Base-by-base conservation (phyloP, 768 basidiomycete genomes). In the Boletales sp. region DNA sequence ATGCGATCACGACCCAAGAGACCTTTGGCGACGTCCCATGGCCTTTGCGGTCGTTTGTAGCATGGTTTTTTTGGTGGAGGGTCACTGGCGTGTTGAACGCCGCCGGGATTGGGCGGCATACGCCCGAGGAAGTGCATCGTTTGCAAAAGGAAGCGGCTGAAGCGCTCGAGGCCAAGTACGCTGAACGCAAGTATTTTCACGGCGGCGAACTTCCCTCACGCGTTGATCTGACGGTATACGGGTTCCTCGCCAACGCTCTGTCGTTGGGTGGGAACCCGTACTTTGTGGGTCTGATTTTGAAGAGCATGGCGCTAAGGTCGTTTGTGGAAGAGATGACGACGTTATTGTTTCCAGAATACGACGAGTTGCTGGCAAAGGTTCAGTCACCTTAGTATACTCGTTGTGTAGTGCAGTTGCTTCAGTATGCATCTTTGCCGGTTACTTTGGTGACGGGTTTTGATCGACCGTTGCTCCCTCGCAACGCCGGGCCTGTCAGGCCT, bases 61-160 rank as follows among this genome's bases (percentile, higher is more conserved):
- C 52, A 2, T 62, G 64, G 62, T 58, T 40, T 43, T 50, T 61
- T 37, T 43, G 54, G 45, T 6, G 68, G 46, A 68, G 51, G 27
- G 14, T 56, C 30, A 54, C 32, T 2, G 29, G 42, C 7, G 40
- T 27, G 38, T 31, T 71, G 38, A 54, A 63, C 53, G 37, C 48
- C 13, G 52, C 34, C 1, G 69, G 68, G n/a, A 39, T 66, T 2
- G 68, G 69, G 34, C 57, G 68, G 5, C 68, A 71, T 47, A 61
- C 66, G n/a, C 51, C 41, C n/a, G 68, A 64, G 40, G 68, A 69
- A 35, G 64, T 64, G 36, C 57, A 66, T 13, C 47, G 56, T 34
- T 47, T 69, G 46, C 57, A 68, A 44, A 60, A 47, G 45, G 68
- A 69, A 49, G 64, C 52, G 0, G 52, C 69, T 9, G 66, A 63